phyloP scores from a whole-genome alignment of 768 basidiomycete genomes.

The Suillus hirtellus region DNA sequence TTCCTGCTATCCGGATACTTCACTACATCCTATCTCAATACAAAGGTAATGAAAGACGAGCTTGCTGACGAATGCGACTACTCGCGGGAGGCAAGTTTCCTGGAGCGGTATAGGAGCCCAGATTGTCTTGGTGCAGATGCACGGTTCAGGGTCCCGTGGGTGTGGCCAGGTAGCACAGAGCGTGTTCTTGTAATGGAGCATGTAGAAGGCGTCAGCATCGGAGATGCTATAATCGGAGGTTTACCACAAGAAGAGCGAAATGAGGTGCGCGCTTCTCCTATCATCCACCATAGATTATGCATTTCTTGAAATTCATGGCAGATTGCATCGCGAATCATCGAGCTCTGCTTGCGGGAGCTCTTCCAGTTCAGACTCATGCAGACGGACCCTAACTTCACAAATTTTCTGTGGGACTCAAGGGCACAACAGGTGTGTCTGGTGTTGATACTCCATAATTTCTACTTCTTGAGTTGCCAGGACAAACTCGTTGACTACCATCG shows the following conservation, averaged over 20 bases:
- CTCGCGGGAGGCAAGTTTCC: slow-evolving; percentile 72
- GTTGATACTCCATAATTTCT: background rate
- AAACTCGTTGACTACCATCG: slow-evolving; percentile 42
- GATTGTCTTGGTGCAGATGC: slow-evolving; percentile 54
- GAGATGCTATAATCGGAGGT: slow-evolving; percentile 54
- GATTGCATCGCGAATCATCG: slow-evolving; percentile 83
- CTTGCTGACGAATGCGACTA: slow-evolving; percentile 94
- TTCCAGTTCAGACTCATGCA: slow-evolving; percentile 95
- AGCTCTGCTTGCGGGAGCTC: slow-evolving; percentile 86
- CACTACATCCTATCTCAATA: background rate
- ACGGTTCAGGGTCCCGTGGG: slow-evolving; percentile 83
- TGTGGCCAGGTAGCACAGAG: slow-evolving; percentile 78
- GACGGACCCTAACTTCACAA: slow-evolving; percentile 98
- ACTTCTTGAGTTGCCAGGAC: slow-evolving; percentile 2
- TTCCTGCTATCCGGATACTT: background rate
- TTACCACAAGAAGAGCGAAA: slow-evolving; percentile 68
- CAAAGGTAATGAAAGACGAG: slow-evolving; percentile 86
- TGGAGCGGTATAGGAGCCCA: slow-evolving; percentile 56
- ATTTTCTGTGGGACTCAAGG: slow-evolving; percentile 84
- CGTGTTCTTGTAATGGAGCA: slow-evolving; percentile 89
- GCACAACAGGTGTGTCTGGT: slow-evolving; percentile 53
- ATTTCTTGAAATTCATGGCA: slow-evolving; percentile 30
- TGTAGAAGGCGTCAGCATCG: slow-evolving; percentile 80
- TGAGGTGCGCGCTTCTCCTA: slow-evolving; percentile 48
- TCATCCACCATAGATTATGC: background rate